Evolutionary conservation across 2,329 filamentous ascomycete genomes (phyloP).

Genomic region (Uncinocarpus reesii): DNA sequence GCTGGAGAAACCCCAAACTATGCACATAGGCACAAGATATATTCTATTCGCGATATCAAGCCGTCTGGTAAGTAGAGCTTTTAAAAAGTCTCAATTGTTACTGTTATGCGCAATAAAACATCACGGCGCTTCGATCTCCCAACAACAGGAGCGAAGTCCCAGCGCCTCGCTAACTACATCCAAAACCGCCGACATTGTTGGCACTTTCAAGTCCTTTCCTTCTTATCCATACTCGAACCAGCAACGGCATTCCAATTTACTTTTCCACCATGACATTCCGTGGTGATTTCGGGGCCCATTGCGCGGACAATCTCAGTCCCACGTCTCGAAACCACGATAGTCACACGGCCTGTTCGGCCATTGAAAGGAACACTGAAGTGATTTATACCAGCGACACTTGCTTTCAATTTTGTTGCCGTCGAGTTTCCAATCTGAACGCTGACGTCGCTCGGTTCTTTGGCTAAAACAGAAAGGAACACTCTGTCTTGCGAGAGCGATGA

Average conservation of each 20-base stretch:
- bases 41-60: neutral
- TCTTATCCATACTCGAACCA: constrained; percentile 21
- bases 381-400: constrained; percentile 22
- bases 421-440: constrained; percentile 24
- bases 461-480: constrained; percentile 25
- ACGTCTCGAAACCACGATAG: constrained; percentile 22
- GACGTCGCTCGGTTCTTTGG: constrained; percentile 23
- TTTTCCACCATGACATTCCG: constrained; percentile 22
- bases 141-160: too few species aligned
- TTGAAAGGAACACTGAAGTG: constrained; percentile 28
- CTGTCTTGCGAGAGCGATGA: constrained; percentile 25
- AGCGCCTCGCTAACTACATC: too few species aligned
- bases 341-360: constrained; percentile 24
- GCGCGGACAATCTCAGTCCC: constrained; percentile 19
- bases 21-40: neutral
- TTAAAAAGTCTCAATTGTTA: too few species aligned
- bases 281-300: constrained; percentile 26
- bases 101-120: too few species aligned
- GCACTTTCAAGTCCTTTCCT: neutral
- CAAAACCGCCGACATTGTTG: too few species aligned
- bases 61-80: too few species aligned
- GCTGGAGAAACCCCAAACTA: neutral
- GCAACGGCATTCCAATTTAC: constrained; percentile 32
- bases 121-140: too few species aligned
- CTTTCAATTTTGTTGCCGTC: constrained; percentile 19